Conservation (phyloP, 2,329 filamentous ascomycete species). For the Scytalidium sp. region DNA sequence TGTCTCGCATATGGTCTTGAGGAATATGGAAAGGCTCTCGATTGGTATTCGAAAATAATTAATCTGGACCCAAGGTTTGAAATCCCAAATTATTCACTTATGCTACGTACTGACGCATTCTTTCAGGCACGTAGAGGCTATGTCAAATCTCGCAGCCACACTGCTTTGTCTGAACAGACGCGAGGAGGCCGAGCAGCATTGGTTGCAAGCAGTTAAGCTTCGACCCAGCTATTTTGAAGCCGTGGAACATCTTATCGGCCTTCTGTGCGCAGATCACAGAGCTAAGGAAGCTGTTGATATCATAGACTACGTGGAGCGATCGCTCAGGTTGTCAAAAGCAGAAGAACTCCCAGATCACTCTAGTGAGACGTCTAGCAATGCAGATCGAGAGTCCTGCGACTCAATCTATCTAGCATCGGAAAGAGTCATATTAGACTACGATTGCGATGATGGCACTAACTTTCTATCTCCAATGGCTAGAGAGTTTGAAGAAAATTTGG, state of each 20-base stretch:
- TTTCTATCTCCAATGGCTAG: conserved; percentile 13
- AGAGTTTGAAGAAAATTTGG: conserved; percentile 16
- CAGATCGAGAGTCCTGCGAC: conserved; percentile 24
- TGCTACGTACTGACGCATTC: conserved; percentile 6
- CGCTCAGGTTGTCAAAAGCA: conserved; percentile 52
- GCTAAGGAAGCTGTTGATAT: conserved; percentile 82
- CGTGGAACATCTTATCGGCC: conserved; percentile 86
- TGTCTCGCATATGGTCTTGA: conserved; percentile 90
- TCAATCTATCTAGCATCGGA: conserved; percentile 22
- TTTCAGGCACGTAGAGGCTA: conserved; percentile 74
- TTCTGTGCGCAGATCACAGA: conserved; percentile 78
- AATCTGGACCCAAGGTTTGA: conserved; percentile 53
- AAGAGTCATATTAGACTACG: conserved; percentile 23
- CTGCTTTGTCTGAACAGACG: conserved; percentile 79
- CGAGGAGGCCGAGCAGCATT: conserved; percentile 80
- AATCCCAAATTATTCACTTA: background rate
- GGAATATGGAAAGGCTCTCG: conserved; percentile 72
- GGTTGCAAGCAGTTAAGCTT: conserved; percentile 78
- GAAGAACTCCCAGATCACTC: conserved; percentile 49
- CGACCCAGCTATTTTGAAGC: conserved; percentile 91
- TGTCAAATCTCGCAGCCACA: conserved; percentile 89
- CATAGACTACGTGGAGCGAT: conserved; percentile 79
- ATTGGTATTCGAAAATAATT: conserved; percentile 69
- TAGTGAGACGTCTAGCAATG: conserved; percentile 59
- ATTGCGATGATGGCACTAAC: conserved; percentile 18